Evolutionary conservation across 805 yeast species (phyloP).

Genomic region (Candida ipomoeae): DNA sequence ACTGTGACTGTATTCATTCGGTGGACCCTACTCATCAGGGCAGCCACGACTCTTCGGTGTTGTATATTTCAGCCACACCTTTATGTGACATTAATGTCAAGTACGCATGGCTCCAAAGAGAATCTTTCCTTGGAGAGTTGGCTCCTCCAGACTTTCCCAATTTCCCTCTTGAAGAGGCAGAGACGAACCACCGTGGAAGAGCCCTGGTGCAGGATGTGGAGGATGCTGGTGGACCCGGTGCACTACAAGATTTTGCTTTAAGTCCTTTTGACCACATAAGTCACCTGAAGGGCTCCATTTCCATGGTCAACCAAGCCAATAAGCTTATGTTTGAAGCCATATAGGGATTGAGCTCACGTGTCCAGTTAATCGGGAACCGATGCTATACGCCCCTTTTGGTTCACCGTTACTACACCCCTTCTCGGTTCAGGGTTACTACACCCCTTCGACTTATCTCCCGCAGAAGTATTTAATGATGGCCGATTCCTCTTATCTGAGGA

Average conservation of each 20-base stretch:
- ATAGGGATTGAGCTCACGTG: no score
- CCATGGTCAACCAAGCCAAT: constrained; percentile 6
- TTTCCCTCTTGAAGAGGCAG: constrained; percentile 20
- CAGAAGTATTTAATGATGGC: no score
- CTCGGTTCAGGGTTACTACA: no score
- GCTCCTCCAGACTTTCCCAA: constrained; percentile 27
- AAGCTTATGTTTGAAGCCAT: constrained; percentile 4
- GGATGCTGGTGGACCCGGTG: constrained; percentile 17
- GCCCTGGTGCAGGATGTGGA: constrained; percentile 18
- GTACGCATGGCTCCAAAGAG: constrained; percentile 20
- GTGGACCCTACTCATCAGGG: constrained; percentile 38
- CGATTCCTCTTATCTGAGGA: no score
- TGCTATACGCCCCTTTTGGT: no score
- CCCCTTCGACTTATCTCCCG: no score
- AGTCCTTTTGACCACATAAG: constrained; percentile 11
- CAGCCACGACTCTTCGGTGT: constrained; percentile 31
- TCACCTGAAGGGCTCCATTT: constrained; percentile 2
- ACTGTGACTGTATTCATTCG: constrained; percentile 38
- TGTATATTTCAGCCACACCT: constrained; percentile 37
- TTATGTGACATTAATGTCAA: constrained; percentile 20
- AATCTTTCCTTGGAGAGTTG: constrained; percentile 18
- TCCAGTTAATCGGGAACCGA: no score
- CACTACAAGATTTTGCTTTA: constrained; percentile 18
- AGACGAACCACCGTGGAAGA: constrained; percentile 20
- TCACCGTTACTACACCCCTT: no score